phyloP scores from a whole-genome alignment of 139 green algal genomes.

The Coelastrella sp. region DNA sequence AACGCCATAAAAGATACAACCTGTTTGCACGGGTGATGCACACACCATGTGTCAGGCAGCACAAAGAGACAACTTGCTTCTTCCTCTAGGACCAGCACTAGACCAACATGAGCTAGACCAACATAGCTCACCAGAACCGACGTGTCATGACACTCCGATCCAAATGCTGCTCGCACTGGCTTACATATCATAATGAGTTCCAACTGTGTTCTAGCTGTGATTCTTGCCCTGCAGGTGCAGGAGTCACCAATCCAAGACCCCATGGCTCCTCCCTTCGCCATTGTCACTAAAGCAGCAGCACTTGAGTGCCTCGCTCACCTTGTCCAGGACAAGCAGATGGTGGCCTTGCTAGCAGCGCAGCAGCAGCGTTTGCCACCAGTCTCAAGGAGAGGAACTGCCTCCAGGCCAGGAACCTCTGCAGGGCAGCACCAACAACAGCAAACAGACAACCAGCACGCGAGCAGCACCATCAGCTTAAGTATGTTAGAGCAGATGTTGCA shows the following conservation, averaged over 20 bases:
- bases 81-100: too few species aligned
- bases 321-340: constrained; percentile 11
- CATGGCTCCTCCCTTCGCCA: constrained; percentile 2
- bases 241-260: neutral
- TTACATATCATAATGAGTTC: neutral
- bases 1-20: too few species aligned
- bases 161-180: too few species aligned
- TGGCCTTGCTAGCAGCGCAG: constrained; percentile 9
- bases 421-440: neutral
- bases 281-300: constrained; percentile 15
- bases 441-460: neutral
- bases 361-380: neutral
- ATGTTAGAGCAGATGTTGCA: constrained; percentile 28
- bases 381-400: neutral
- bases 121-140: too few species aligned
- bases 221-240: neutral
- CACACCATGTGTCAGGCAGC: too few species aligned
- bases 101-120: too few species aligned
- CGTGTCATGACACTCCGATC: too few species aligned
- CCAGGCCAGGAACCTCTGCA: neutral
- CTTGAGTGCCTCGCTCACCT: constrained; percentile 31
- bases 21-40: too few species aligned
- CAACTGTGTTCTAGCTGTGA: neutral
- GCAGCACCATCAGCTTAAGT: neutral
- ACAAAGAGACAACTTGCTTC: too few species aligned